phyloP scores from a whole-genome alignment of 495 filamentous ascomycete genomes.

The Oidiodendron maius region DNA sequence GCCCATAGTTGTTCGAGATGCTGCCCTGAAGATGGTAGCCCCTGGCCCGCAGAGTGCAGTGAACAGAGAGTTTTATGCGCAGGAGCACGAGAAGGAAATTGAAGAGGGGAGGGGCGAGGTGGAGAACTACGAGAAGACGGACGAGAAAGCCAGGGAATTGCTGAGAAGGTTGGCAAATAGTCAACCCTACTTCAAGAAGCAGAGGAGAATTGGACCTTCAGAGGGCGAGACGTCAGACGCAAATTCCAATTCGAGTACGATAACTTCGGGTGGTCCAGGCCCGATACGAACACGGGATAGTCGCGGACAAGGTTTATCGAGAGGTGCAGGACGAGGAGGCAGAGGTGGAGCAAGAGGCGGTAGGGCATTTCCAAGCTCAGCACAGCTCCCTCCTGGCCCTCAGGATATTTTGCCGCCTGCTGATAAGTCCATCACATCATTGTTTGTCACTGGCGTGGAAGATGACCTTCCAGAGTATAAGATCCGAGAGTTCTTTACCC shows the following conservation, averaged over 20 bases:
- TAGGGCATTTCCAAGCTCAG: constrained; percentile 59
- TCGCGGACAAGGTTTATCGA: constrained; percentile 41
- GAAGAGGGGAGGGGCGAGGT: constrained; percentile 77
- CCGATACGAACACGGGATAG: constrained; percentile 66
- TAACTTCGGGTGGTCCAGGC: constrained; percentile 46
- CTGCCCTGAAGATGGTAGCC: constrained; percentile 95
- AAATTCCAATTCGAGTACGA: constrained; percentile 35
- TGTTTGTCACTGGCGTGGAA: constrained; percentile 93
- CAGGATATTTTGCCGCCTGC: constrained; percentile 79
- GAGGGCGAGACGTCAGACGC: constrained; percentile 41
- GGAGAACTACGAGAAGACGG: constrained; percentile 90
- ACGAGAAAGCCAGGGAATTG: constrained; percentile 90
- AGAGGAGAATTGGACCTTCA: constrained; percentile 56
- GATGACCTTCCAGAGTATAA: constrained; percentile 92
- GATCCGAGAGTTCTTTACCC: constrained; percentile 81
- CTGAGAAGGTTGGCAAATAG: constrained; percentile 80
- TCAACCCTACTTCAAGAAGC: constrained; percentile 89
- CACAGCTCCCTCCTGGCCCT: constrained; percentile 69
- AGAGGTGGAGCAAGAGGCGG: constrained; percentile 43
- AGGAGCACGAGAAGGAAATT: constrained; percentile 91
- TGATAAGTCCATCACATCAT: constrained; percentile 78
- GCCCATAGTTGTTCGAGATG: constrained; percentile 88
- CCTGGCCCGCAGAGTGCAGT: constrained; percentile 85
- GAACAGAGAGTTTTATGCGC: constrained; percentile 95
- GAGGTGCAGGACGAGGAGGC: constrained; percentile 40